Percentiles rank a stretch among this genome's conserved stretches.
Conservation (phyloP, 2,329 filamentous ascomycete species). For the Furcasterigmium sp. region DNA sequence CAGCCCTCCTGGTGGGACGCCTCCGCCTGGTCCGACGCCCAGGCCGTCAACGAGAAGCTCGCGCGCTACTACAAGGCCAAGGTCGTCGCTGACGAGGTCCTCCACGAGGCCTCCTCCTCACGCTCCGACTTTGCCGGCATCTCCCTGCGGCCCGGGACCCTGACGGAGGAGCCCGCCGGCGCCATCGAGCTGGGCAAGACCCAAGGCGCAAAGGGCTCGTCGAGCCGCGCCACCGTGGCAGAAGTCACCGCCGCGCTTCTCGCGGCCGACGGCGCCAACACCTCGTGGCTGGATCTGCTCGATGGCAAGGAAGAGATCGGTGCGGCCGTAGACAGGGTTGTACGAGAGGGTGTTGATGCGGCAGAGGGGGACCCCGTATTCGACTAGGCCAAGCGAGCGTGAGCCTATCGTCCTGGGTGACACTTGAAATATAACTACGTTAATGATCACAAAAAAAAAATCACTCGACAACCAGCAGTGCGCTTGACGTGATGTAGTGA, state of each 20-base stretch:
- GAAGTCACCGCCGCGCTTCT: constrained; percentile 50
- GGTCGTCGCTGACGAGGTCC: constrained; percentile 51
- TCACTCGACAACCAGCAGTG: too few relatives aligned
- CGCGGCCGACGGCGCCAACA: constrained; percentile 39
- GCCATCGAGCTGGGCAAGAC: constrained; percentile 43
- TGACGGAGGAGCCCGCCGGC: constrained; percentile 44
- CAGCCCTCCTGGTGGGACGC: constrained; percentile 52
- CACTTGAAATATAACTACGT: too few relatives aligned
- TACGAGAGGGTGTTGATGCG: constrained; percentile 43
- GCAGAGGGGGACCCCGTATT: constrained; percentile 46
- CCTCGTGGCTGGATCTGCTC: constrained; percentile 49
- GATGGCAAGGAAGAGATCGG: constrained; percentile 45
- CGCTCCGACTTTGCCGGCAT: constrained; percentile 40
- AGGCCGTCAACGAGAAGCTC: constrained; percentile 38
- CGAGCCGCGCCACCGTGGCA: constrained; percentile 57
- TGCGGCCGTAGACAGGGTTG: constrained; percentile 40
- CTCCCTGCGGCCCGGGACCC: constrained; percentile 44
- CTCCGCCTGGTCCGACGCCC: constrained; percentile 41
- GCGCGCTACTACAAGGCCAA: constrained; percentile 56
- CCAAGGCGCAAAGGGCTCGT: constrained; percentile 26
- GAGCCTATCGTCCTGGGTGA: too few relatives aligned
- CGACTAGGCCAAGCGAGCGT: constrained; percentile 6
- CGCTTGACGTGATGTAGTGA: too few relatives aligned
- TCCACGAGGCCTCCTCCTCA: constrained; percentile 42
- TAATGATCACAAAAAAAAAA: too few relatives aligned